Conservation (phyloP, 106 monocot species). For the Iris macrosiphon region DNA sequence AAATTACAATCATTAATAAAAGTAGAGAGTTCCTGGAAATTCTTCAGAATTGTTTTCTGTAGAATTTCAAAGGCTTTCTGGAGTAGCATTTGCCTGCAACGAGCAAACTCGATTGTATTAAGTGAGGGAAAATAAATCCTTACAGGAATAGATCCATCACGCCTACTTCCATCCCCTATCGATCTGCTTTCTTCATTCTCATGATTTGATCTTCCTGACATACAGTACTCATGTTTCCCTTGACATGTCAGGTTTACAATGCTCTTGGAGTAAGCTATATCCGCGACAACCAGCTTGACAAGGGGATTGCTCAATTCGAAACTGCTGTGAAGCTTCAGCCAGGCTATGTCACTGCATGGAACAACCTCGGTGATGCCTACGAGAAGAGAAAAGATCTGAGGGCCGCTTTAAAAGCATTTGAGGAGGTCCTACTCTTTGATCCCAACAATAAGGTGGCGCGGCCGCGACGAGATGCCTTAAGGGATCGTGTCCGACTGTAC, state of each 20-base stretch:
- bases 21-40: too few species aligned
- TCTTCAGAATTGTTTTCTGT: too few species aligned
- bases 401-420: conserved; percentile 75
- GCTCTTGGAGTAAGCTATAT: conserved; percentile 92
- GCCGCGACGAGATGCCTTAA: conserved; percentile 61
- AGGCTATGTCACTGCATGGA: conserved; percentile 92
- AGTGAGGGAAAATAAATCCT: too few species aligned
- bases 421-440: conserved; percentile 89
- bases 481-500: conserved; percentile 59
- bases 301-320: conserved; percentile 71
- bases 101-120: too few species aligned
- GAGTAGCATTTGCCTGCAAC: too few species aligned
- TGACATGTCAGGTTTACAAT: conserved; percentile 88
- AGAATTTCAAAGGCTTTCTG: too few species aligned
- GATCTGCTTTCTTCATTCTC: too few species aligned
- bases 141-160: too few species aligned
- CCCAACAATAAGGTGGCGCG: conserved; percentile 89
- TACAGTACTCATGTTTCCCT: too few species aligned
- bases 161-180: too few species aligned
- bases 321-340: conserved; percentile 88
- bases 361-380: conserved; percentile 92
- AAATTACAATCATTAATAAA: too few species aligned
- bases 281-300: conserved; percentile 77
- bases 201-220: too few species aligned
- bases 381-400: conserved; percentile 82